Percentiles rank a stretch among this genome's conserved stretches.
Evolutionary conservation across 202 grass and related monocot genomes (phyloP).

Genomic region (Zizania palustris): DNA sequence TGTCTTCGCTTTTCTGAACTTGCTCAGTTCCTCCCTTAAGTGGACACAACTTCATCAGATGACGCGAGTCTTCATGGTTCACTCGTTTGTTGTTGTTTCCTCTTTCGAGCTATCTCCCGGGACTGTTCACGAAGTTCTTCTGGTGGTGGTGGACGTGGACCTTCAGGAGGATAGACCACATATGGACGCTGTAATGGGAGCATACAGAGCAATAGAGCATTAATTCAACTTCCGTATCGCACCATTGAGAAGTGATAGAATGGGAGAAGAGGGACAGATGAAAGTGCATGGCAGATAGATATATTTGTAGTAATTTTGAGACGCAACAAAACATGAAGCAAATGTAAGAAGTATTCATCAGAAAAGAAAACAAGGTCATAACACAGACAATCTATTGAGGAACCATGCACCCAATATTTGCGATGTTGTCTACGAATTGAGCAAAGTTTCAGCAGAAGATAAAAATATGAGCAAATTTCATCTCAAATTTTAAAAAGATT

Average conservation of each 20-base stretch:
- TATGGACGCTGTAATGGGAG: slow-evolving; percentile 64
- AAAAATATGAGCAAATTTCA: neutral
- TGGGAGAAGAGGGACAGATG: neutral
- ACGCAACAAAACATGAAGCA: neutral
- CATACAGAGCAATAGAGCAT: neutral
- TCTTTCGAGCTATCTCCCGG: slow-evolving; percentile 74
- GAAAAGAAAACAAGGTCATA: neutral
- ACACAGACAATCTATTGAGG: neutral
- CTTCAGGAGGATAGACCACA: slow-evolving; percentile 88
- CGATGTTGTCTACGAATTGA: neutral
- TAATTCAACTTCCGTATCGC: neutral
- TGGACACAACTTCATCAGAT: neutral
- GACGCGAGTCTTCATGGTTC: neutral
- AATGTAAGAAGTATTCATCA: neutral
- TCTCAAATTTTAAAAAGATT: no score
- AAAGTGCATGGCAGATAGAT: neutral
- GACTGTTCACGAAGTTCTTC: slow-evolving; percentile 93
- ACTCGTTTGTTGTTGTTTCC: slow-evolving; percentile 43
- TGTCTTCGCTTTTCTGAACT: neutral
- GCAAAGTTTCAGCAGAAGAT: neutral
- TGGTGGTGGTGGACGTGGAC: slow-evolving; percentile 71
- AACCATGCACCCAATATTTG: neutral
- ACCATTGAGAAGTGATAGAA: neutral
- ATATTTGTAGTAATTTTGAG: slow-evolving; percentile 1
- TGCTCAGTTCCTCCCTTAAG: neutral